phyloP scores from a whole-genome alignment of 2,329 filamentous ascomycete genomes.

The Pseudogymnoascus sp. region DNA sequence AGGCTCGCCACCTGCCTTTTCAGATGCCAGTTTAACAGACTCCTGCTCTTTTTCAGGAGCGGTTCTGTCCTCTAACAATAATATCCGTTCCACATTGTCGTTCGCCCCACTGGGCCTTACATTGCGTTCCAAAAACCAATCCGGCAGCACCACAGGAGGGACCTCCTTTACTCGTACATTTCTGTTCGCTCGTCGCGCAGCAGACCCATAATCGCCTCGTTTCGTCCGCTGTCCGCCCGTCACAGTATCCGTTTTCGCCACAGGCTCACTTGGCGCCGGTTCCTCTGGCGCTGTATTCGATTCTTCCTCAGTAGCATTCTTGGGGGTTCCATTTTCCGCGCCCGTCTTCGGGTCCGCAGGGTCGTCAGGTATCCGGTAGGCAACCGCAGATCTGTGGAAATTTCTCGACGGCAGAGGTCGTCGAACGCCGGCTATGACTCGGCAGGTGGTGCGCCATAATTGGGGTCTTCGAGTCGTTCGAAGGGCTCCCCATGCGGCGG shows the following conservation, averaged over 20 bases:
- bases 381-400: conserved; percentile 25
- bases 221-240: conserved; percentile 15
- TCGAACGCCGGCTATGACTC: conserved; percentile 25
- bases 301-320: conserved; percentile 19
- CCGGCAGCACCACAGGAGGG: conserved; percentile 46
- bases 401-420: conserved; percentile 22
- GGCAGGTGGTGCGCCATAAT: conserved; percentile 24
- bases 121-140: conserved; percentile 46
- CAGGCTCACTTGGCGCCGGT: conserved; percentile 6
- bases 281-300: conserved; percentile 17
- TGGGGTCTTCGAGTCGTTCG: conserved; percentile 24
- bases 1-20: not conserved
- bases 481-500: conserved; percentile 24
- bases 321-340: conserved; percentile 16
- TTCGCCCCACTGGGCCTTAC: conserved; percentile 29
- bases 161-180: conserved; percentile 28
- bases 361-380: conserved; percentile 21
- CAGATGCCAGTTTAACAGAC: not conserved
- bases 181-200: conserved; percentile 19
- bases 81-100: conserved; percentile 5
- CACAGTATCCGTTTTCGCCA: conserved; percentile 14
- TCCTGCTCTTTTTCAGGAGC: not conserved
- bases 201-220: conserved; percentile 16
- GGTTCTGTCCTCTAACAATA: not conserved
- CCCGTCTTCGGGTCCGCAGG: conserved; percentile 11